These are phyloP conservation scores for Laetiporus sulphureus DNA, from an alignment of 1,284 basidiomycete species.

Conservation along the genomic window DNA sequence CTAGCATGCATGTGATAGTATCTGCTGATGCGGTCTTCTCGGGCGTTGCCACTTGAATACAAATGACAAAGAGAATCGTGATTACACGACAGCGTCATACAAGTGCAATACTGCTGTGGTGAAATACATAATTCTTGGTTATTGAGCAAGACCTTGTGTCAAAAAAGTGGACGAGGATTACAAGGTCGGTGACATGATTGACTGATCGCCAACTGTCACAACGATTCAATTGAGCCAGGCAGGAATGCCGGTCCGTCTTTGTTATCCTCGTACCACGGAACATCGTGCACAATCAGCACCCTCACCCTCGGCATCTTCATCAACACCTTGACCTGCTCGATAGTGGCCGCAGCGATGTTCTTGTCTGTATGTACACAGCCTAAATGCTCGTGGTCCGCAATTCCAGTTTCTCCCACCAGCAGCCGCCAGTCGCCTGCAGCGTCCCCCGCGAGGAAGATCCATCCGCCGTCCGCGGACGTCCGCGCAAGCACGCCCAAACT, in stretches of 20 bases:
- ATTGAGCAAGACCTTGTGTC: too few species aligned
- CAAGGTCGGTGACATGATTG: too few species aligned
- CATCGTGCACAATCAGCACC: conserved; percentile 48
- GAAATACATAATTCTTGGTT: too few species aligned
- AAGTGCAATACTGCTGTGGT: too few species aligned
- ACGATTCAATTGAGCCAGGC: conserved; percentile 23
- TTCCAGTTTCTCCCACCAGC: conserved; percentile 37
- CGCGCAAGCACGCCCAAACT: conserved; percentile 47
- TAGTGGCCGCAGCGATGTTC: conserved; percentile 34
- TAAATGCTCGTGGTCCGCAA: conserved; percentile 26
- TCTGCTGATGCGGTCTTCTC: too few species aligned
- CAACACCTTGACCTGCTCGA: conserved; percentile 35
- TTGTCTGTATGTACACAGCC: conserved; percentile 39
- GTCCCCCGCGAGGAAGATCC: conserved; percentile 54
- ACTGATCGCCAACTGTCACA: too few species aligned
- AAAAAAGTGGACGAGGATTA: too few species aligned
- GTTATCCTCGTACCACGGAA: conserved; percentile 42
- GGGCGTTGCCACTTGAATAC: too few species aligned
- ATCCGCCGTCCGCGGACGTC: conserved; percentile 46
- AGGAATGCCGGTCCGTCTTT: conserved; percentile 33
- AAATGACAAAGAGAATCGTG: too few species aligned
- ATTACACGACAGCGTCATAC: too few species aligned
- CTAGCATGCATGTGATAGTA: too few species aligned
- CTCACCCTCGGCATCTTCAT: conserved; percentile 32
- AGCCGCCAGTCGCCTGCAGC: conserved; percentile 49